Evolutionary conservation across 2,329 filamentous ascomycete species (phyloP), one percentile per base, ranked within the genome.

Genomic region (Basipetospora sp.): DNA sequence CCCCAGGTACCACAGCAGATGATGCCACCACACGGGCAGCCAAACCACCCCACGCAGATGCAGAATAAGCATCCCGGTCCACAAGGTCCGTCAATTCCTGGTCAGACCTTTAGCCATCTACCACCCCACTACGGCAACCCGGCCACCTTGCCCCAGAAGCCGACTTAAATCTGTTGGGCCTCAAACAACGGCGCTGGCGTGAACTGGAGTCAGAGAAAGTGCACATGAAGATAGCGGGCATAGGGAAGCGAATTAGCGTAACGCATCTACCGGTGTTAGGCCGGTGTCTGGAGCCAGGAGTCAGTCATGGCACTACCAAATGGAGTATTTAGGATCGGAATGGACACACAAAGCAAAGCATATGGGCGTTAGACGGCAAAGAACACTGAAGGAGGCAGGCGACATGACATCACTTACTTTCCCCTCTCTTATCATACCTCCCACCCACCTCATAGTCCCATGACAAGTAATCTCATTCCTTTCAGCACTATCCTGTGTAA

Each of bases 81-180:
- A 14, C 60, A 62, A 39, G 60, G 57, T 31, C 57, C 58, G 32
- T n/a, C 37, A 10, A 19, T 36, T 5, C 51, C 50, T 37, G 47
- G 47, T 16, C 67, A 67, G 47, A 51, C 62, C 5, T 74, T 65
- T 47, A 64, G 60, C 42, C 67, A 71, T 47, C 54, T 75, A 44
- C 69, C 58, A 15, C 54, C 68, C 31, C 64, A 60, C 41, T 75
- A 74, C 46, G 71, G 71, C 45, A 75, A 75, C 52, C 70, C 70
- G 41, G 69, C 71, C 22, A 68, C 67, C 22, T 52, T 75, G 50
- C 71, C 71, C 42, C 71, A 74, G 50, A 74, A 74, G 55, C 71
- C 71, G 30, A 38, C 36, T 22, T 44, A 40, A 36, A 6, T 26
- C 17, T 14, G 13, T 19, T 17, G 25, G 34, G n/a, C n/a, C n/a